Conservation (phyloP, 306 rosid genomes). For the Rosa multiflora region DNA sequence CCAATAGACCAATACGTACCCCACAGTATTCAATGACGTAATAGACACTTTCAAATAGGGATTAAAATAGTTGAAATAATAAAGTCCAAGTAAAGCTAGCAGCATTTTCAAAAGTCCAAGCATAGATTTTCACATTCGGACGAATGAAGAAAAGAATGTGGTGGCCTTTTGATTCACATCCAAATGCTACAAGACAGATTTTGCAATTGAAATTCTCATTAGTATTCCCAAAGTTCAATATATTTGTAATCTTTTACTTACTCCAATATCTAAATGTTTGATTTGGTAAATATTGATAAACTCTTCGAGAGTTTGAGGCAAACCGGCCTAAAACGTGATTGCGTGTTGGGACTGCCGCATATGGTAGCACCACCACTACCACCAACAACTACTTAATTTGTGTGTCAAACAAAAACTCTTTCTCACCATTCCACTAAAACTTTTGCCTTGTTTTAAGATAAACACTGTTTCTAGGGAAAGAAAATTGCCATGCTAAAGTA, state of each 20-base stretch:
- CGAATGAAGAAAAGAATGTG: neutral
- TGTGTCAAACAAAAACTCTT: conserved; percentile 30
- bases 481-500: neutral
- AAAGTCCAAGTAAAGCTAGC: conserved; percentile 3
- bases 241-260: conserved; percentile 13
- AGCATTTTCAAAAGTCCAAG: neutral
- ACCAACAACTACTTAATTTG: conserved; percentile 7
- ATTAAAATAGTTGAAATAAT: neutral
- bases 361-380: neutral
- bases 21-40: too few relatives aligned
- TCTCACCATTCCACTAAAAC: neutral
- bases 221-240: conserved; percentile 21
- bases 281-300: neutral
- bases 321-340: conserved; percentile 26
- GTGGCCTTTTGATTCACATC: conserved; percentile 3
- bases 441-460: neutral
- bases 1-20: too few relatives aligned
- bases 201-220: conserved; percentile 10
- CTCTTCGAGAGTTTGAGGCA: neutral
- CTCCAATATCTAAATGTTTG: conserved; percentile 23
- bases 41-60: too few relatives aligned
- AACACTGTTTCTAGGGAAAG: neutral
- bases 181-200: conserved; percentile 25
- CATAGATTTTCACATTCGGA: neutral
- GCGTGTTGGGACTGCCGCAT: conserved; percentile 40